These are phyloP conservation scores for Xylaria sp. DNA, from an alignment of 2,329 filamentous ascomycete species.

Conservation along the genomic window DNA sequence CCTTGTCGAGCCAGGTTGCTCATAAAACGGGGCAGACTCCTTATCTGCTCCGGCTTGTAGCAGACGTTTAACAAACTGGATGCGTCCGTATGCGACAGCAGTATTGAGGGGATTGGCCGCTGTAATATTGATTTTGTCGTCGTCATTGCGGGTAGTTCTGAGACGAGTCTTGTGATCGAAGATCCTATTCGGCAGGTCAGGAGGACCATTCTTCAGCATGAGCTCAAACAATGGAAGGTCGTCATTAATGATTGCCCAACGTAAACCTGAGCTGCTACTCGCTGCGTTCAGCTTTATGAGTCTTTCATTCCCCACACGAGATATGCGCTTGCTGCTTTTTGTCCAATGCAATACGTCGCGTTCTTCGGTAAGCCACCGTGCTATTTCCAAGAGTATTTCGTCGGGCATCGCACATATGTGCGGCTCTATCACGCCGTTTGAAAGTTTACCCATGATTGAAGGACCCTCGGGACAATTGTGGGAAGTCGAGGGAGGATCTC, in stretches of 20 bases:
- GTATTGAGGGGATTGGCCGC: background rate
- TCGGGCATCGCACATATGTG: background rate
- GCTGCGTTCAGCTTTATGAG: background rate
- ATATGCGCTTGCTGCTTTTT: background rate
- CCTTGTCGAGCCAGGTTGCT: too few species aligned
- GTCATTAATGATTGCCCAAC: background rate
- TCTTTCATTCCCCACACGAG: background rate
- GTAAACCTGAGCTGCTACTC: background rate
- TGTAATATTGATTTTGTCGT: background rate
- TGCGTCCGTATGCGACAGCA: background rate
- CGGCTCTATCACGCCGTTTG: background rate
- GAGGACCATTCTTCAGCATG: too few species aligned
- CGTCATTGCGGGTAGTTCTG: background rate
- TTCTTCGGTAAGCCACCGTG: background rate
- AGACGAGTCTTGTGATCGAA: background rate
- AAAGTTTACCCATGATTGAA: too few species aligned
- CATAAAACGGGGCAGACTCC: too few species aligned
- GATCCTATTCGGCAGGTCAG: too few species aligned
- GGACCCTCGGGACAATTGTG: too few species aligned
- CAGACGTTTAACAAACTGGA: background rate
- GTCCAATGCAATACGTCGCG: background rate
- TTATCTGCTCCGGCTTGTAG: background rate
- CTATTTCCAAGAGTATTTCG: background rate
- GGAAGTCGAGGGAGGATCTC: too few species aligned
- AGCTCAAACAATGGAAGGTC: background rate